A percentile compares a stretch with the other conserved stretches of the same genome.
These are phyloP conservation scores for Fusarium sp. DNA, from an alignment of 2,329 filamentous ascomycete genomes.

Conservation along the genomic window DNA sequence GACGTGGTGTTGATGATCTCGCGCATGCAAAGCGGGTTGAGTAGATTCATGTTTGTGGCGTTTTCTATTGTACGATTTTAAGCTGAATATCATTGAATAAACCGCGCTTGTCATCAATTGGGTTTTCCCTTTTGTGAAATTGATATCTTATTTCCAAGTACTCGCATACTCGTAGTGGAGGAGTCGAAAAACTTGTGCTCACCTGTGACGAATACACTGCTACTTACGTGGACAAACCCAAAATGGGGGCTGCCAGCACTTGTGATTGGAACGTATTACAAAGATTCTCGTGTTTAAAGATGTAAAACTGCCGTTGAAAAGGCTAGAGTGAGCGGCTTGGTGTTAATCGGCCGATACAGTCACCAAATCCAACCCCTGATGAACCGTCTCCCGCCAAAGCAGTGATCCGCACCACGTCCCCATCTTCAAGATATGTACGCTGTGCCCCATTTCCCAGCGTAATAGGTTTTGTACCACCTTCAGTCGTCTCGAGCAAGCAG, in stretches of 20 bases:
- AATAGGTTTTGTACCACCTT: constrained; percentile 48
- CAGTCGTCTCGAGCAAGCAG: constrained; percentile 54
- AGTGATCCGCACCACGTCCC: constrained; percentile 51
- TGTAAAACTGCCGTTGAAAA: no score
- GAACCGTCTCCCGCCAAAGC: constrained; percentile 52
- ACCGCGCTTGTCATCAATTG: no score
- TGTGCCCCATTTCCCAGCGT: constrained; percentile 43
- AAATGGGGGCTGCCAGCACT: no score
- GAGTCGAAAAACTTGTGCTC: no score
- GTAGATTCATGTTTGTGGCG: neutral
- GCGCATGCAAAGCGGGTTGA: constrained; percentile 22
- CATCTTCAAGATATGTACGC: constrained; percentile 52
- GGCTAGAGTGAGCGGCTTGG: neutral
- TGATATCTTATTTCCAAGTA: no score
- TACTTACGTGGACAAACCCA: no score
- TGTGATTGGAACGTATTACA: no score
- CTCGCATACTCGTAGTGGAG: no score
- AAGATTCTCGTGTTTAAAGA: no score
- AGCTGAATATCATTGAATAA: no score
- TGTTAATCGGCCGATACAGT: constrained; percentile 44
- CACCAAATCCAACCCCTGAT: constrained; percentile 55
- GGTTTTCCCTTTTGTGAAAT: no score
- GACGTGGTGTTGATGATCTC: constrained; percentile 20
- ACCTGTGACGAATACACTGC: no score
- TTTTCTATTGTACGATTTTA: neutral